Evolutionary conservation across 1,284 basidiomycete species (phyloP), one percentile per base, ranked within the genome.

Genomic region (Fistulinella cinereoalba): DNA sequence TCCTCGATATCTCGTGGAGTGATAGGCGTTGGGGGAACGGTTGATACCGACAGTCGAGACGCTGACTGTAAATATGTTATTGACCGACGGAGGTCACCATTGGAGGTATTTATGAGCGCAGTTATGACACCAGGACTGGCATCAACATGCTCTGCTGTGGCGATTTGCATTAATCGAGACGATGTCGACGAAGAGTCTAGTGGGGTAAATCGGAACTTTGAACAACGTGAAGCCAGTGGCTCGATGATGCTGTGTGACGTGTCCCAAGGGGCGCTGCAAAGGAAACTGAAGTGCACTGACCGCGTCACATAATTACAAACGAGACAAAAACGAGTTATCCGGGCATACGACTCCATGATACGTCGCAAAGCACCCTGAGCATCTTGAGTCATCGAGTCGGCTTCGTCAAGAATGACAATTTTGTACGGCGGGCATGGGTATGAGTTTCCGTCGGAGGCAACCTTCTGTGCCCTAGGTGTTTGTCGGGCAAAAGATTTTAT

Each of bases 291-390:
- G 37, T 28, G 16, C 11, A 60, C 80, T 51, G 41, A 94, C 93
- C 96, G 80, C 2, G 97, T 99, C 23, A 99, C 97, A 68, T 99
- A 99, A 74, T 99, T 99, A 76, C 97, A 99, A 6, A 99, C 92
- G 18, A 99, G 77, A 71, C 97, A 99, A 72, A 99, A 99, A 5
- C 97, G 80, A 28, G 97, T 99, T 64, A 98, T 99, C 41, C 88
- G 81, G 7, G 92, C 93, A 63, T 99, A 95, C 29, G 86, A 95
- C 71, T 99, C 97, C 97, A 99, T 99, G 63, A 99, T 99, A 19
- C 97, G 81, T 41, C 96, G 80, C 36, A 99, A 73, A 0, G 96
- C 96, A 39, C 88, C 93, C 69, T 99, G 96, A 2, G 96, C 96
- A 65, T 99, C 96, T 69, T 99, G 97, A 7, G 96, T 99, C 96